Base-by-base conservation (phyloP, 1,139 yeast species). In the Zygoascus hellenicus region DNA sequence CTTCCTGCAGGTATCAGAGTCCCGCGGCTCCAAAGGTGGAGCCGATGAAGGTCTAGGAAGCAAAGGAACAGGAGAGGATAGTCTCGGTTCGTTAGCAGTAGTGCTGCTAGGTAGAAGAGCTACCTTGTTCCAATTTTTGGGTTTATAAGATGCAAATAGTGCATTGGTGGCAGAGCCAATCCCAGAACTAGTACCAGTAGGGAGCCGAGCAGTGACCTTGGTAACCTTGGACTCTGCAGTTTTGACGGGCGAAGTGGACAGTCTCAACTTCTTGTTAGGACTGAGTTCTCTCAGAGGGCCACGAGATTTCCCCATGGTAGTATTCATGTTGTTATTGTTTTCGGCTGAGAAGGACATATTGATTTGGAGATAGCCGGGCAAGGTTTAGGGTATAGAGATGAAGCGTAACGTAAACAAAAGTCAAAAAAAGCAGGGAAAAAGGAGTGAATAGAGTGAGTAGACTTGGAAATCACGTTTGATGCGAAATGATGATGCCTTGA, bases 41-140 rank as follows among this genome's bases (percentile, higher is more conserved):
- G 40, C 14, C 14, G 34, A 26, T 9, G 32, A 26, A 14, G 49
- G 35, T 13, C 37, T 44, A 10, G 53, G 51, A 22, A 50, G 48
- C 38, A 51, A 33, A 16, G 54, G 54, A 30, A 51, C 47, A 2
- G 54, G 54, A 15, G 54, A 51, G 6, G 50, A 44, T 33, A 51
- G 47, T 15, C 53, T 46, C 9, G 38, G 43, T 17, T 46, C 49
- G 10, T 22, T 22, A 22, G 4, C 6, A 22, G 6, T 22, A 22
- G 26, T 22, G 7, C 26, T 7, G 7, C 26, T 22, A 22, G 26
- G 7, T 7, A 22, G 7, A 4, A 22, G 26, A 22, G 4, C 7
- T 7, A 22, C 26, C 26, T 22, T 22, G 26, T 22, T 22, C 26
- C 26, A 22, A 22, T 22, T 22, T 22, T 22, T 22, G 26, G 26